Evolutionary conservation across 1,284 basidiomycete genomes (phyloP).

Genomic region (Ganoderma leucocontextum): DNA sequence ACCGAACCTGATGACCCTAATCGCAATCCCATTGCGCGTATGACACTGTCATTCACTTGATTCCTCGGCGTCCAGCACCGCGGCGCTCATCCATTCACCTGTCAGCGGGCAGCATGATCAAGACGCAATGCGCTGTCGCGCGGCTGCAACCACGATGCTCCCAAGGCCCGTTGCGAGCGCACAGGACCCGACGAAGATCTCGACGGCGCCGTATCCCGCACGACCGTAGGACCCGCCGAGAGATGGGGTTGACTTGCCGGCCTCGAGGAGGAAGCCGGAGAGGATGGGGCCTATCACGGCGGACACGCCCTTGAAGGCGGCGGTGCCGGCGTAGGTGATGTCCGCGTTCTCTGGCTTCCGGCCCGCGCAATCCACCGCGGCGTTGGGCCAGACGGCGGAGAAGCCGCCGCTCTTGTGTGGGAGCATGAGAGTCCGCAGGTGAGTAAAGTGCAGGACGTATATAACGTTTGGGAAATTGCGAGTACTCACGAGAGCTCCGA

Average conservation of each 20-base stretch:
- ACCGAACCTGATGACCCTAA: neutral
- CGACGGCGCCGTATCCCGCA: conserved; percentile 38
- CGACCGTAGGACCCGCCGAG: conserved; percentile 30
- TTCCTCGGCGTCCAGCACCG: neutral
- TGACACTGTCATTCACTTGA: neutral
- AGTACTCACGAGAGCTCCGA: conserved; percentile 38
- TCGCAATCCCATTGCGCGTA: neutral
- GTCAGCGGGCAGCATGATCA: neutral
- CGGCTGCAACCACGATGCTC: conserved; percentile 35
- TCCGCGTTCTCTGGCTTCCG: conserved; percentile 37
- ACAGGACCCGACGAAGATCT: conserved; percentile 41
- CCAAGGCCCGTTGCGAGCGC: conserved; percentile 34
- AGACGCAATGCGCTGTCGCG: conserved; percentile 17
- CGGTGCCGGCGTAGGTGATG: conserved; percentile 38
- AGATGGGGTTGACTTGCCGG: conserved; percentile 29
- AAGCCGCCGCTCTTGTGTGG: conserved; percentile 37
- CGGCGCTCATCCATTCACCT: neutral
- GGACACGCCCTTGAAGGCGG: conserved; percentile 37
- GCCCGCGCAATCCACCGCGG: conserved; percentile 39
- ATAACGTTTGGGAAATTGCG: neutral
- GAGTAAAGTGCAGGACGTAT: neutral
- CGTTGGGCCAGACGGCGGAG: conserved; percentile 39
- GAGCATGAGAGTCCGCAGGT: neutral
- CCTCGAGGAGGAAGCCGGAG: conserved; percentile 37
- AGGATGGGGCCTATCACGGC: conserved; percentile 40